Evolutionary conservation across 2,329 filamentous ascomycete genomes (phyloP).

Genomic region (Cordyceps tenuipes): DNA sequence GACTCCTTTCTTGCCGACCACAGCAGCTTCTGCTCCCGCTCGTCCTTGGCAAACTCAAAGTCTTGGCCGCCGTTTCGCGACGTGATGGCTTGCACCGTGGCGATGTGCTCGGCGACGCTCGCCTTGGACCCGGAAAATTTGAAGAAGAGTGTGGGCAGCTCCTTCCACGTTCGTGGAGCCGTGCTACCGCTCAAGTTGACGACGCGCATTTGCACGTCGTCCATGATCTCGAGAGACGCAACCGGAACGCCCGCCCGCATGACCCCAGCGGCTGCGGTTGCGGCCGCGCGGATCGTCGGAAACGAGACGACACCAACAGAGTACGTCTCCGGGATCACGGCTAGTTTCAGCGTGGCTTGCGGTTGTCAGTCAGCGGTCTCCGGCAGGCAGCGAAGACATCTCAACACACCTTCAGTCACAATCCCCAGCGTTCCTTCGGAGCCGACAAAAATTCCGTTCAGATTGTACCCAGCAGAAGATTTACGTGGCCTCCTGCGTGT

Average conservation of each 20-base stretch:
- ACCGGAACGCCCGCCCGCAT: conserved; percentile 67
- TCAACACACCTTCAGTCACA: conserved; percentile 56
- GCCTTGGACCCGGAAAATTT: conserved; percentile 75
- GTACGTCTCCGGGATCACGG: conserved; percentile 65
- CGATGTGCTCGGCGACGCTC: conserved; percentile 71
- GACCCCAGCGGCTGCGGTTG: conserved; percentile 64
- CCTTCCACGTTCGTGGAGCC: conserved; percentile 61
- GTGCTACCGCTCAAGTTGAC: conserved; percentile 69
- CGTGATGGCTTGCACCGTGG: conserved; percentile 59
- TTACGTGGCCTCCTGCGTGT: conserved; percentile 71
- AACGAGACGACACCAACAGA: conserved; percentile 76
- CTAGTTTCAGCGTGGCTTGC: conserved; percentile 65
- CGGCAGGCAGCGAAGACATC: neutral
- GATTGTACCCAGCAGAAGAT: conserved; percentile 74
- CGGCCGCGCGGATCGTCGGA: conserved; percentile 67
- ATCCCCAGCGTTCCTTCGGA: conserved; percentile 75
- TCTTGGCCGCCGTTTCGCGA: conserved; percentile 52
- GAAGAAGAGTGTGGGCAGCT: conserved; percentile 72
- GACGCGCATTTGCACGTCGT: conserved; percentile 79
- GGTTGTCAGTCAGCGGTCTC: neutral
- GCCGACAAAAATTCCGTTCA: conserved; percentile 71
- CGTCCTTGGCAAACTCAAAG: conserved; percentile 70
- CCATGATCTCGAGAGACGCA: conserved; percentile 78
- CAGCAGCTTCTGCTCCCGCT: conserved; percentile 62
- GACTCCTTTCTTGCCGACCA: conserved; percentile 79